These are phyloP conservation scores for Psidium guajava DNA, from an alignment of 345 rosid species.

Conservation along the genomic window DNA sequence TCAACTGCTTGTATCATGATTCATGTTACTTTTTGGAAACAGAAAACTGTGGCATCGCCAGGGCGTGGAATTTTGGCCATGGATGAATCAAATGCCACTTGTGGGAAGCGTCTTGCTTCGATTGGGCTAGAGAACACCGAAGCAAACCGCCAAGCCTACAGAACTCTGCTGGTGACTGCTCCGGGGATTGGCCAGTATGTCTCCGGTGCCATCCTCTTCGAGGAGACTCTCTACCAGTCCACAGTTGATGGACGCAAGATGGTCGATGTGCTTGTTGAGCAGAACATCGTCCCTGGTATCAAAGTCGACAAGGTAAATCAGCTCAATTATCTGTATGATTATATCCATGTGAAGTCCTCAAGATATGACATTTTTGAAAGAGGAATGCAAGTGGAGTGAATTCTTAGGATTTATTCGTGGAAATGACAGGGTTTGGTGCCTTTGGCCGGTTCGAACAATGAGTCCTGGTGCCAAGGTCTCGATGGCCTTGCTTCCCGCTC, in stretches of 20 bases:
- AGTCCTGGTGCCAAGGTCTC: constrained; percentile 41
- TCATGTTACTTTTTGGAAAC: neutral
- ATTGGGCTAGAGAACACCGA: constrained; percentile 31
- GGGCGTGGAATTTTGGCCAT: constrained; percentile 26
- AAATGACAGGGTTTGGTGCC: constrained; percentile 28
- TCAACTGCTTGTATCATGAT: neutral
- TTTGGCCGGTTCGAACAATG: constrained; percentile 23
- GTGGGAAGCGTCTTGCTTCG: constrained; percentile 27
- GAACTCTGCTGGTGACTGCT: constrained; percentile 18
- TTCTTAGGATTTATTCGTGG: neutral
- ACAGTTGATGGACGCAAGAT: constrained; percentile 19
- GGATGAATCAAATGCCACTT: constrained; percentile 27
- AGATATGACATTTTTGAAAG: neutral
- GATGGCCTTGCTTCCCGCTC: constrained; percentile 29
- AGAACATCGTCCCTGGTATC: constrained; percentile 22
- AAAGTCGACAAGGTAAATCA: constrained; percentile 26
- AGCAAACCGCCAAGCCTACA: constrained; percentile 24
- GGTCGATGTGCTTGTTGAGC: constrained; percentile 21
- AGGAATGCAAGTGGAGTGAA: neutral
- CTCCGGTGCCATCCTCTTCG: constrained; percentile 31
- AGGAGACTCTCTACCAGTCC: constrained; percentile 32
- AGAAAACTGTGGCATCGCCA: constrained; percentile 33
- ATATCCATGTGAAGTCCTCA: neutral
- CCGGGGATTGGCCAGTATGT: constrained; percentile 21
- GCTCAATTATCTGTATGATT: neutral